Base-by-base conservation (phyloP, 257 asterid genomes). In the Henckelia pumila region DNA sequence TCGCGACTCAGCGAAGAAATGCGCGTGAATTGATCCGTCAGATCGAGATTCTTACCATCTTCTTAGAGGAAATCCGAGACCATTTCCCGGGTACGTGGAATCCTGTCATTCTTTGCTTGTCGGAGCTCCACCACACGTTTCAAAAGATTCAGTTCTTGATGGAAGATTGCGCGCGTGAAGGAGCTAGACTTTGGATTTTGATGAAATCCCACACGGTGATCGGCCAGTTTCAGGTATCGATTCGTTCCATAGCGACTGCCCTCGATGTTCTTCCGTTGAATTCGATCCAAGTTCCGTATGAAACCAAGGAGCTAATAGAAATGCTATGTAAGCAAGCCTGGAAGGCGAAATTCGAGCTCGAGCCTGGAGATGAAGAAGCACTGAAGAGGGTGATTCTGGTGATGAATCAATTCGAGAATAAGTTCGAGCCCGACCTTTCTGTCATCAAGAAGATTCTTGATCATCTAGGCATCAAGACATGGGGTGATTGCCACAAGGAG, bases 71-170 rank as follows among this genome's bases (percentile, higher is more conserved):
- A 21, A 76, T 89, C 23, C 63, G 63, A 5, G 89, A 81, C 1
- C 63, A 62, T 2, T 32, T 55, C 0, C 63, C 82, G 0, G 8
- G 19, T 7, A 13, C 61, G 1, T 55, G 80, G 26, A 70, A 80
- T 13, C 82, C 95, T 2, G 28, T 76, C 1, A 73, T 76, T 0
- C 88, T 89, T 9, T 77, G 85, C 77, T 69, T 89, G 66, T 79
- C 95, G 44, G 96, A 89, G 75, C 92, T 89, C 23, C 95, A 89
- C 63, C 26, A 71, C 44, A 81, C 87, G 5, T 76, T 87, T 3
- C 95, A 87, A 61, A 87, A 75, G 66, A 56, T 85, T n/a, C 80
- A 63, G 11, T 83, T 83, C 37, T 53, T 89, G 59, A 66, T 87
- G 2, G 85, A 76, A n/a, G 96, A 89, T 65, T 87, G 95, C 79